Evolutionary conservation across 306 rosid genomes (phyloP), one percentile per base, ranked within the genome.

Genomic region (Dalbergia cultrata): DNA sequence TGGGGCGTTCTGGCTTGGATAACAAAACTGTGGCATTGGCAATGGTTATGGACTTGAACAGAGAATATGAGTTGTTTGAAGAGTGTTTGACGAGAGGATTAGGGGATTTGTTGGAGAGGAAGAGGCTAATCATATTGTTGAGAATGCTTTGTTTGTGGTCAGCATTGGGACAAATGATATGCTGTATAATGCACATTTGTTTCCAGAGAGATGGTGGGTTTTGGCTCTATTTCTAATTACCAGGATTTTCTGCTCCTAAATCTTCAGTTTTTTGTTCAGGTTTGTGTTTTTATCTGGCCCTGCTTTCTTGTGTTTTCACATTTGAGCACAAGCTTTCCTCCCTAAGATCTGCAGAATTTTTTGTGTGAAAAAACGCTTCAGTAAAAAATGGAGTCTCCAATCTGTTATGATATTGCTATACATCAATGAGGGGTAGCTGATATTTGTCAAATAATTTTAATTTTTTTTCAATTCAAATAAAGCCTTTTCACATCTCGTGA

Each of bases 91-190:
- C 4, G 6, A 86, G 6, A 86, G 76, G n/a, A 82, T 86, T 0
- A 77, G 37, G 34, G 19, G 2, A 14, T 5, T 1, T 8, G 84
- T 78, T 82, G 89, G 94, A 50, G 76, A 21, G 13, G 65, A 62
- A 52, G 53, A 50, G 17, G 22, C 67, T 31, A 64, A 26, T 13
- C 12, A 47, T 16, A 86, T 86, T 2, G 53, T 90, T 0, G 7
- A 70, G 9, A 80, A 90, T 22, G 80, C 94, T 0, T 5, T 83
- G 49, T 90, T 78, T 86, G 74, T 81, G 3, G 19, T 87, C 16
- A 83, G 93, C 43, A 41, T 10, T 83, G 92, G 92, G 19, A 72
- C 82, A 8, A 88, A 86, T 43, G 90, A 90, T 56, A 67, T 90
- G 85, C 4, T 86, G 4, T 66, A 41, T 5, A 86, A 85, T 77